These are phyloP conservation scores for Candida tetrigidarum DNA, from an alignment of 1,139 yeast species.

Conservation along the genomic window DNA sequence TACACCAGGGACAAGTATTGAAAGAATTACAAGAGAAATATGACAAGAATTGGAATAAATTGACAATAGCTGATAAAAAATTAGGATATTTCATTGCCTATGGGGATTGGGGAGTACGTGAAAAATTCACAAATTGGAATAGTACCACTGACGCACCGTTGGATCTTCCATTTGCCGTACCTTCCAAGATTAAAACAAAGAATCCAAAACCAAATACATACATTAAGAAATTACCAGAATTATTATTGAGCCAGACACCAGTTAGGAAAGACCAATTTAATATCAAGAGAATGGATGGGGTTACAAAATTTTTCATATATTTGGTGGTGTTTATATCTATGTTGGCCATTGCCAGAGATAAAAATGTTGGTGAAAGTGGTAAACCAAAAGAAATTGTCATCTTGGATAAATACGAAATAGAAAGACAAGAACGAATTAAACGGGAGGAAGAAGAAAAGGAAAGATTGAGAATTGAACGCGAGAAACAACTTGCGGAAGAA, in stretches of 20 bases:
- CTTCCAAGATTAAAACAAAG: constrained; percentile 31
- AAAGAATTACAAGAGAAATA: constrained; percentile 55
- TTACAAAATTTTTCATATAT: constrained; percentile 54
- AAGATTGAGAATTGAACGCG: constrained; percentile 15
- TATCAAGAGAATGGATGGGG: constrained; percentile 56
- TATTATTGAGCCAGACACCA: constrained; percentile 49
- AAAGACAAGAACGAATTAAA: constrained; percentile 27
- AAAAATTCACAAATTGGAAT: constrained; percentile 52
- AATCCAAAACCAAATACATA: constrained; percentile 28
- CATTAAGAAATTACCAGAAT: constrained; percentile 39
- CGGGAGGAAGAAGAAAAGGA: constrained; percentile 22
- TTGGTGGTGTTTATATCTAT: constrained; percentile 44
- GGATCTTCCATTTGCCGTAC: constrained; percentile 60
- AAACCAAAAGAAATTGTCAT: constrained; percentile 44
- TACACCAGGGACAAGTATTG: constrained; percentile 62
- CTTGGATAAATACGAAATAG: constrained; percentile 39
- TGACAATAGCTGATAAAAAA: constrained; percentile 48
- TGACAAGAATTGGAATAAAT: constrained; percentile 55
- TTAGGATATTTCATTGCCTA: constrained; percentile 61
- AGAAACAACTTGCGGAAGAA: constrained; percentile 14
- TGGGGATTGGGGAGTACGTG: constrained; percentile 69
- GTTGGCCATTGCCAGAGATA: constrained; percentile 53
- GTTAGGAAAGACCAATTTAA: constrained; percentile 54
- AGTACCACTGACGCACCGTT: constrained; percentile 42
- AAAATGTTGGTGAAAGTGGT: constrained; percentile 53